Evolutionary conservation across 805 yeast species (phyloP).

Genomic region (Yarrowia hollandica): DNA sequence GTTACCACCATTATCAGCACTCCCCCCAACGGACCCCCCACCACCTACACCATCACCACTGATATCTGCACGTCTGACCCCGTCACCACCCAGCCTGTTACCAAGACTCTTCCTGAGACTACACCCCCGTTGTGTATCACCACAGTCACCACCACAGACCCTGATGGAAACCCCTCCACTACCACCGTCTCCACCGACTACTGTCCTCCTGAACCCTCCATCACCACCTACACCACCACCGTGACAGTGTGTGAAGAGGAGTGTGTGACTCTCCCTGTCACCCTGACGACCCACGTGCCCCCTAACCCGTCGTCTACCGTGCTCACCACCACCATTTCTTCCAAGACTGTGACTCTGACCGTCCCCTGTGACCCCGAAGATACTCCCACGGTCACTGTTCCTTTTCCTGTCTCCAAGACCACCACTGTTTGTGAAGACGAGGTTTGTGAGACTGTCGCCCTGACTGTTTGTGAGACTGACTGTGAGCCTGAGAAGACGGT

Average conservation of each 20-base stretch:
- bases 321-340: neutral
- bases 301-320: neutral
- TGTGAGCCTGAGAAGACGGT: neutral
- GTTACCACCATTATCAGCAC: neutral
- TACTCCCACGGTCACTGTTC: neutral
- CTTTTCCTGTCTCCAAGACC: neutral
- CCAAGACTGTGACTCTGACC: neutral
- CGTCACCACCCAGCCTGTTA: neutral
- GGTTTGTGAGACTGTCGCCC: neutral
- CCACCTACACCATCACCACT: neutral
- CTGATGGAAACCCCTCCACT: constrained; percentile 6
- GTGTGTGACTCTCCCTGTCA: constrained; percentile 4
- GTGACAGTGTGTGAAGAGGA: neutral
- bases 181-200: constrained; percentile 9
- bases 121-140: neutral
- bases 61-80: neutral
- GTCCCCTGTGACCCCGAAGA: constrained; percentile 20
- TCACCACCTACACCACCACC: neutral
- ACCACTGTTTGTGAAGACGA: neutral
- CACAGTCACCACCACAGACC: neutral
- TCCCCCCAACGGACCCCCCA: neutral
- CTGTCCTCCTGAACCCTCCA: neutral
- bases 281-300: neutral
- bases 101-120: neutral
- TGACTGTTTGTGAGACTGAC: neutral